phyloP scores from a whole-genome alignment of 768 basidiomycete species.

The Lyophyllum shimeji region DNA sequence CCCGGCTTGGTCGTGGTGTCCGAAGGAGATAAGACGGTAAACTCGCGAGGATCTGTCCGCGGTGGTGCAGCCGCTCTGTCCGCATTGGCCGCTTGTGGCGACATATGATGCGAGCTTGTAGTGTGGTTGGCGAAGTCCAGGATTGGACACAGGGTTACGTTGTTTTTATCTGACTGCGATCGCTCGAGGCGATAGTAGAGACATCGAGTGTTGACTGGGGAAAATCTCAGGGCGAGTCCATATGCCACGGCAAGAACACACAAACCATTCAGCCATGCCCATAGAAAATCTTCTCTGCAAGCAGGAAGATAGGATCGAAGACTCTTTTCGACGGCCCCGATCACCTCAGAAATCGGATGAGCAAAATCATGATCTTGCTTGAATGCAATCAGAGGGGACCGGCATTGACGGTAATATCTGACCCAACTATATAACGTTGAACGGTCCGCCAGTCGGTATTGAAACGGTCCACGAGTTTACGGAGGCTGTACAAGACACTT shows the following conservation, averaged over 20 bases:
- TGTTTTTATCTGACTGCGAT: conserved; percentile 57
- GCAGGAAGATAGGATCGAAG: conserved; percentile 11
- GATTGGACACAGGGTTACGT: conserved; percentile 85
- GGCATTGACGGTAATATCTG: not conserved
- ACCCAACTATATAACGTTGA: conserved; percentile 52
- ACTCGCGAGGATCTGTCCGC: conserved; percentile 39
- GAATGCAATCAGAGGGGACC: conserved; percentile 11
- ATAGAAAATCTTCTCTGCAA: conserved; percentile 56
- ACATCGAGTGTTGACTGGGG: conserved; percentile 87
- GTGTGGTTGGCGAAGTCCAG: conserved; percentile 91
- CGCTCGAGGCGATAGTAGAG: conserved; percentile 66
- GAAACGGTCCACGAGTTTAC: conserved; percentile 48
- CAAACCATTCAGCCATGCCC: conserved; percentile 92
- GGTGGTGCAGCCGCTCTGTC: conserved; percentile 37
- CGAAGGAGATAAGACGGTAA: conserved; percentile 51
- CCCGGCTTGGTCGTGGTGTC: conserved; percentile 39
- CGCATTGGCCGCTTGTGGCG: conserved; percentile 35
- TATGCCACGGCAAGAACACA: conserved; percentile 8
- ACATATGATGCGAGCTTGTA: conserved; percentile 38
- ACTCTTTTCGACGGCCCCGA: conserved; percentile 7
- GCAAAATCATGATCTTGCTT: conserved; percentile 19
- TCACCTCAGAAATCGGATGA: conserved; percentile 4
- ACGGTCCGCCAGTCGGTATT: conserved; percentile 58
- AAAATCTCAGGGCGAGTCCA: conserved; percentile 1
- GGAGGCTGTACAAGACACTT: conserved; percentile 39